Conservation (phyloP, 345 rosid genomes). For the Ceriops zippeliana region DNA sequence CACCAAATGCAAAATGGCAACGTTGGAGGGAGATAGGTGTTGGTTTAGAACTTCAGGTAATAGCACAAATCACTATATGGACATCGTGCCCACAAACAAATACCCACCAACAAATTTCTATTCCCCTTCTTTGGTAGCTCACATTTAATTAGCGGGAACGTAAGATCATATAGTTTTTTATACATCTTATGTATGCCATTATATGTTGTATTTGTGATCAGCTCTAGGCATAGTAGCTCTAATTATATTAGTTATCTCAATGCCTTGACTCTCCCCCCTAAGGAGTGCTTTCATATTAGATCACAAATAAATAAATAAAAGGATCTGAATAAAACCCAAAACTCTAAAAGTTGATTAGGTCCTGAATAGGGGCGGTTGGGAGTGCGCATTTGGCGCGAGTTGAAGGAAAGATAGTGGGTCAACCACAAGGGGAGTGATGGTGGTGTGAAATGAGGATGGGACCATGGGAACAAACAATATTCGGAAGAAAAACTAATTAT, state of each 20-base stretch:
- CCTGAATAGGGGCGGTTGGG: slow-evolving; percentile 26
- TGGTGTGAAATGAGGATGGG: slow-evolving; percentile 26
- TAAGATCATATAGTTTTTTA: slow-evolving; percentile 20
- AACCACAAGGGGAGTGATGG: slow-evolving; percentile 25
- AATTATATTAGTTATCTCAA: too few species aligned
- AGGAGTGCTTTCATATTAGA: too few species aligned
- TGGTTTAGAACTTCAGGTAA: slow-evolving; percentile 16
- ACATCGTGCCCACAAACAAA: slow-evolving; percentile 19
- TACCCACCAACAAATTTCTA: slow-evolving; percentile 24
- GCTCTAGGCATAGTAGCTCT: slow-evolving; percentile 17
- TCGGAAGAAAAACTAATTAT: slow-evolving; percentile 16
- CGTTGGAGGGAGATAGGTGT: slow-evolving; percentile 15
- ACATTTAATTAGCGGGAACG: slow-evolving; percentile 25
- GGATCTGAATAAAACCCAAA: neutral
- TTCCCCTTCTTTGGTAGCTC: slow-evolving; percentile 26
- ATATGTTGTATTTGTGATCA: slow-evolving; percentile 12
- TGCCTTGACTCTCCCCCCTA: too few species aligned
- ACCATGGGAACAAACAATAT: slow-evolving; percentile 27
- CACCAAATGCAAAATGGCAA: slow-evolving; percentile 13
- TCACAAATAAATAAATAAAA: neutral
- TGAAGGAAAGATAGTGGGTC: slow-evolving; percentile 38
- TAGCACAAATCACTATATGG: slow-evolving; percentile 1
- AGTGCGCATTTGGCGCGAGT: slow-evolving; percentile 37
- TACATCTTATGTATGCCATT: slow-evolving; percentile 6
- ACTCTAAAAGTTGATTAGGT: slow-evolving; percentile 14